Conservation (phyloP, 345 rosid genomes). For the Populus alba region DNA sequence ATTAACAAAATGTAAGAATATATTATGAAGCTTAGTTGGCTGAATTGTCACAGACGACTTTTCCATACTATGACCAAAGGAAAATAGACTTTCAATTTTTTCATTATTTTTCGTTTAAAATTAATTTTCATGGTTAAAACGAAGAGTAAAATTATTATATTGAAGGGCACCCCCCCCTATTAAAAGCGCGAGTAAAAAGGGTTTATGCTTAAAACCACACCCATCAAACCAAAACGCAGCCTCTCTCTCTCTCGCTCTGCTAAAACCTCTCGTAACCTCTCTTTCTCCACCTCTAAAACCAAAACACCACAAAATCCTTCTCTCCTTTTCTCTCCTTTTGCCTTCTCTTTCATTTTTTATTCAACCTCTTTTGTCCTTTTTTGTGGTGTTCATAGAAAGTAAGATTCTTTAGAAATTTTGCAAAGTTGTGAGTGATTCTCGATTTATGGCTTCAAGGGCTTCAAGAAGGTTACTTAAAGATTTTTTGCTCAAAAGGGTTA, state of each 20-base stretch:
- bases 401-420: not conserved
- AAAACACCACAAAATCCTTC: not conserved
- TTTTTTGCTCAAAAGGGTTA: slow-evolving; percentile 30
- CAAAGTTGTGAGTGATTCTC: not conserved
- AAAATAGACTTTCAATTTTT: too few species aligned
- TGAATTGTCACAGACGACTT: too few species aligned
- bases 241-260: not conserved
- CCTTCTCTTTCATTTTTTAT: not conserved
- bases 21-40: too few species aligned
- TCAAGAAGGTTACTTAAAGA: slow-evolving; percentile 45
- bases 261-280: slow-evolving; percentile 14
- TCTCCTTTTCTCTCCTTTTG: not conserved
- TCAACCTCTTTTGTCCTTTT: not conserved
- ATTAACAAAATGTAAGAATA: too few species aligned
- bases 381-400: not conserved
- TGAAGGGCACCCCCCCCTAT: not conserved
- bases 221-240: not conserved
- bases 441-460: slow-evolving; percentile 49
- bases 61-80: too few species aligned
- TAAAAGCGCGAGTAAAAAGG: not conserved
- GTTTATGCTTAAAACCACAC: not conserved
- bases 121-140: too few species aligned
- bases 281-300: not conserved
- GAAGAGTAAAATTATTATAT: too few species aligned
- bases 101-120: too few species aligned